Evolutionary conservation across 2,329 filamentous ascomycete species (phyloP), one percentile per base, ranked within the genome.

Genomic region (Aspergillus melleus): DNA sequence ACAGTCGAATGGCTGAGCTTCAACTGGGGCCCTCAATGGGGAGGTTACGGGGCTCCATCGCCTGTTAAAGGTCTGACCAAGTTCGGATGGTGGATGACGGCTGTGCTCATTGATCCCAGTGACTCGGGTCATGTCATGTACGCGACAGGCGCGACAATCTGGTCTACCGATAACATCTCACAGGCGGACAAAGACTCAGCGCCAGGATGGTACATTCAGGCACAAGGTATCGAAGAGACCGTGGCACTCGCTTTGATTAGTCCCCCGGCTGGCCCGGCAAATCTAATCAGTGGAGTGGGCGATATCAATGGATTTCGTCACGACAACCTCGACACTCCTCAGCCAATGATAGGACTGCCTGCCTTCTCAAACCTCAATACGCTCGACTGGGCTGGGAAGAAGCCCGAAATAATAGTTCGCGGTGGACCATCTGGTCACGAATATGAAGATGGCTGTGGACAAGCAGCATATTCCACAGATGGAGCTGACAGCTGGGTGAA

Each of bases 61-160:
- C 61, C 61, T 22, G 51, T 63, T 39, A 46, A 26, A 8, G 61
- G 61, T 19, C 20, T 63, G 59, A 59, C 61, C n/a, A 63, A 63
- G 53, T 54, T 63, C 32, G 61, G 61, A 39, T 63, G 61, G 61
- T 63, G 61, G 61, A 63, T 63, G 56, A 61, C 61, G 12, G 61
- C 61, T 0, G 59, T 63, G 19, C 53, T 63, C 9, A 59, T 63
- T 12, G 61, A 63, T 29, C 61, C 61, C 5, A 56, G 42, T 20
- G 30, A 63, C 39, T 44, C 59, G 16, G 55, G 59, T 29, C 61
- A 63, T 46, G 36, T 63, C 24, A 46, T 63, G 14, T 61, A 63
- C 19, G 61, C 58, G 3, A 61, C 59, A 1, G 61, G 61, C 12
- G 61, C 61, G 20, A 63, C 61, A 12, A 63, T 63, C 54, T 63